phyloP scores from a whole-genome alignment of 768 basidiomycete genomes.

The Xerocomellus intermedius region DNA sequence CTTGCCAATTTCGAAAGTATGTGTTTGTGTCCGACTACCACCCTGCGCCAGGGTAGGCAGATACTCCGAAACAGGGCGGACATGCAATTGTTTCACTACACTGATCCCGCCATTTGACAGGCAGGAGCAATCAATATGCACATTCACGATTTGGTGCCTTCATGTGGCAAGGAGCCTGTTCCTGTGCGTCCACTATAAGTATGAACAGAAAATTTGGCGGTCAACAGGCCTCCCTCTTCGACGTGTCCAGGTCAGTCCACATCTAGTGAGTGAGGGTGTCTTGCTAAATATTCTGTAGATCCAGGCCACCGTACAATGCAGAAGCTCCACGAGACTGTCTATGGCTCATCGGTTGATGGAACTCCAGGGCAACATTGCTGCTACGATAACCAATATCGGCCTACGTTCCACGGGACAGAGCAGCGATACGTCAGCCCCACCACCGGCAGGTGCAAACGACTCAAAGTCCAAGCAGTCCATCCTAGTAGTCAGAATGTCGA shows the following conservation, averaged over 20 bases:
- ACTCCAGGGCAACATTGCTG: background rate
- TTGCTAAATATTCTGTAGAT: background rate
- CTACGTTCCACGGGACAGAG: conserved; percentile 7
- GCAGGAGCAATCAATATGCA: too few relatives aligned
- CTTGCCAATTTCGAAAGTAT: too few relatives aligned
- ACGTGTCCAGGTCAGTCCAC: conserved; percentile 6
- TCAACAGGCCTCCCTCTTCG: background rate
- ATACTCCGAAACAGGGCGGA: too few relatives aligned
- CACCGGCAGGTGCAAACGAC: conserved; percentile 23
- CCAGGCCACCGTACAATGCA: background rate
- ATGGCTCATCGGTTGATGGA: background rate
- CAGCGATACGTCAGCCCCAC: conserved; percentile 25
- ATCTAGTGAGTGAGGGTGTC: background rate
- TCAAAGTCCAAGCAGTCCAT: conserved; percentile 25
- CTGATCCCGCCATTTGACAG: too few relatives aligned
- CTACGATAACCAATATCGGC: conserved; percentile 19
- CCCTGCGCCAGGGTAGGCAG: too few relatives aligned
- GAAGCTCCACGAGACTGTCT: background rate
- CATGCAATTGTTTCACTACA: too few relatives aligned
- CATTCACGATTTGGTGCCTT: too few relatives aligned
- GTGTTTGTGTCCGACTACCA: too few relatives aligned
- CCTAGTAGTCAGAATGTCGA: background rate
- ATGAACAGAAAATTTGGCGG: background rate
- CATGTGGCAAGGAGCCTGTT: too few relatives aligned
- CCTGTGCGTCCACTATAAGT: conserved; percentile 2